phyloP scores from a whole-genome alignment of 257 asterid species.

The Scutellaria barbata region DNA sequence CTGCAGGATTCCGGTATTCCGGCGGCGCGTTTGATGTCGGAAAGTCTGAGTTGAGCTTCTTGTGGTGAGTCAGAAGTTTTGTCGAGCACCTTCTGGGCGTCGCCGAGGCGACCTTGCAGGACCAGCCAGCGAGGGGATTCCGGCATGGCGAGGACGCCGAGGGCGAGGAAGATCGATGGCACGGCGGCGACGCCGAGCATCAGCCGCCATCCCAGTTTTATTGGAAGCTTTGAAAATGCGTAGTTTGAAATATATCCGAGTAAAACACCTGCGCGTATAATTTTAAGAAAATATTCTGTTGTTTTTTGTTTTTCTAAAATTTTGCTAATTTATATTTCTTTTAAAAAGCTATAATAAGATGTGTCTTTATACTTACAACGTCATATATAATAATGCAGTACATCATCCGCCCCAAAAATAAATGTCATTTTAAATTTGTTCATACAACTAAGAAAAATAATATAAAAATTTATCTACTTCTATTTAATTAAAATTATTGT shows the following conservation, averaged over 20 bases:
- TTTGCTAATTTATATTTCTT: no score
- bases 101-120: slow-evolving; percentile 45
- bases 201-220: slow-evolving; percentile 43
- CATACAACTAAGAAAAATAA: no score
- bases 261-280: slow-evolving; percentile 31
- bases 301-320: no score
- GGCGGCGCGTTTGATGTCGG: slow-evolving; percentile 40
- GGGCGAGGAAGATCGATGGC: slow-evolving; percentile 39
- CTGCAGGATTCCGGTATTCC: slow-evolving; percentile 26
- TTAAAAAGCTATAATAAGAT: no score
- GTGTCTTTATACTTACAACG: no score
- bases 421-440: no score
- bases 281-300: no score
- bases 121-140: slow-evolving; percentile 53
- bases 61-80: slow-evolving; percentile 40
- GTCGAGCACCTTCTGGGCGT: slow-evolving; percentile 38
- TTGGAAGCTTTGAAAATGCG: slow-evolving; percentile 36
- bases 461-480: no score
- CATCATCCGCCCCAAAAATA: no score
- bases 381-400: no score
- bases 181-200: slow-evolving; percentile 49
- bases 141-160: slow-evolving; percentile 44
- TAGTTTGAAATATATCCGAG: slow-evolving; percentile 46
- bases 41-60: slow-evolving; percentile 35
- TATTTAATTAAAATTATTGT: no score